These are phyloP conservation scores for Fraxinus velutina DNA, from an alignment of 305 asterid species.

Conservation along the genomic window DNA sequence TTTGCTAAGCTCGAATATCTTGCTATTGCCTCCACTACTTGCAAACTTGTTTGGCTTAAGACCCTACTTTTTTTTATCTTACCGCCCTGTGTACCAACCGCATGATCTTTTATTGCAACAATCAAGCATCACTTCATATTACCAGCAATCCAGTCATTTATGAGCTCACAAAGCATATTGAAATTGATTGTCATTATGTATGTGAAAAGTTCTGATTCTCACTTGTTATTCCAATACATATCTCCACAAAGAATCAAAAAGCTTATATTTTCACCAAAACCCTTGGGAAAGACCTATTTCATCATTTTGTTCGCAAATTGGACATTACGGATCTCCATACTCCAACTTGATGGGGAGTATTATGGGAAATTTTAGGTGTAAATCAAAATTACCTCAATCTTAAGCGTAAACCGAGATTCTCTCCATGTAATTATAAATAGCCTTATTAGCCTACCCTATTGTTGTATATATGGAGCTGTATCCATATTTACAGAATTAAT, in stretches of 20 bases:
- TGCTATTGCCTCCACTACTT: not conserved
- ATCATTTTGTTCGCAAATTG: not conserved
- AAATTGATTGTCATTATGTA: not conserved
- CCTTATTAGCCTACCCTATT: too few species aligned
- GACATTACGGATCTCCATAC: not conserved
- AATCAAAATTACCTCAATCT: too few species aligned
- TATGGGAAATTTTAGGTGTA: not conserved
- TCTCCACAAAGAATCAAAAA: too few species aligned
- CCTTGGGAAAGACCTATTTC: not conserved
- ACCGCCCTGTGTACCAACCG: not conserved
- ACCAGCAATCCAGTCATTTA: not conserved
- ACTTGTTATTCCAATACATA: not conserved
- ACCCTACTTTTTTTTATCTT: not conserved
- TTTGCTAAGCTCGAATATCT: not conserved
- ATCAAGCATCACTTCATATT: not conserved
- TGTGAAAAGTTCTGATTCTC: not conserved
- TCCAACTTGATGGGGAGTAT: not conserved
- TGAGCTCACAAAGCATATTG: not conserved
- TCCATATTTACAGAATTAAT: too few species aligned
- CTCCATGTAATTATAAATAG: too few species aligned
- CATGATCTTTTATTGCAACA: not conserved
- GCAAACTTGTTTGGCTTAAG: not conserved
- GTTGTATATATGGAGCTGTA: too few species aligned
- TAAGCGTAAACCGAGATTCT: too few species aligned
- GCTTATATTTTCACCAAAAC: not conserved